phyloP scores from a whole-genome alignment of 1,284 basidiomycete genomes.

The Pseudozyma flocculosa region DNA sequence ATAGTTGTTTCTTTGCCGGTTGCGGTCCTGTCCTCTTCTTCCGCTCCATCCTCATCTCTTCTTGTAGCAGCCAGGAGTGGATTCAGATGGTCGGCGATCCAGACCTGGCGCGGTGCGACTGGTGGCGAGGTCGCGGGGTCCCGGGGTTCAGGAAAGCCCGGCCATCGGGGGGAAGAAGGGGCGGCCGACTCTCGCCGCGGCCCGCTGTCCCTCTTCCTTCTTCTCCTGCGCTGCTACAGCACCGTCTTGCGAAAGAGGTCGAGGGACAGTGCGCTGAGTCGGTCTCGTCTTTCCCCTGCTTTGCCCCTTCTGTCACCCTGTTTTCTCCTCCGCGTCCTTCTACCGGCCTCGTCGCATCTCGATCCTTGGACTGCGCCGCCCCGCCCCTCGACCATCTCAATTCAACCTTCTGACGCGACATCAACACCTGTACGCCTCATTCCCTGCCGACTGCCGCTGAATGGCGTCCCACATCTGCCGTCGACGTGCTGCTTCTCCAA shows the following conservation, averaged over 20 bases:
- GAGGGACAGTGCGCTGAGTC: constrained; percentile 6
- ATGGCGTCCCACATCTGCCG: too few relatives aligned
- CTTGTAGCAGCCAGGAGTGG: neutral
- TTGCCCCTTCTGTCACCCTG: neutral
- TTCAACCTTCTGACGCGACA: too few relatives aligned
- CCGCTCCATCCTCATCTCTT: neutral
- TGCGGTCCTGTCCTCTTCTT: neutral
- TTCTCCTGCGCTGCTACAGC: constrained; percentile 1
- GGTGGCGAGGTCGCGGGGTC: too few relatives aligned
- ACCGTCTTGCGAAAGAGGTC: neutral
- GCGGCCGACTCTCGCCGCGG: neutral
- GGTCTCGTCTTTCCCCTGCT: constrained; percentile 7
- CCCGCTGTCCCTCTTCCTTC: neutral
- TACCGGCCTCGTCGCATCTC: constrained; percentile 2
- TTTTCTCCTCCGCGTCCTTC: constrained; percentile 1
- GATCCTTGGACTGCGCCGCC: too few relatives aligned
- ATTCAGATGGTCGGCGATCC: too few relatives aligned
- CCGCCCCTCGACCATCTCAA: too few relatives aligned
- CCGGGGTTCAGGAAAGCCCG: neutral
- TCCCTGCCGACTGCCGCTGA: too few relatives aligned
- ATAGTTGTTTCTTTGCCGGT: too few relatives aligned
- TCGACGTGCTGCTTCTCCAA: too few relatives aligned
- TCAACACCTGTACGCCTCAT: too few relatives aligned
- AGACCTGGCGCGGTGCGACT: too few relatives aligned
- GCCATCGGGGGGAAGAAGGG: neutral